A percentile compares a stretch with the other conserved stretches of the same genome.
phyloP scores from a whole-genome alignment of 2,329 filamentous ascomycete genomes.

The Alternaria dauci region DNA sequence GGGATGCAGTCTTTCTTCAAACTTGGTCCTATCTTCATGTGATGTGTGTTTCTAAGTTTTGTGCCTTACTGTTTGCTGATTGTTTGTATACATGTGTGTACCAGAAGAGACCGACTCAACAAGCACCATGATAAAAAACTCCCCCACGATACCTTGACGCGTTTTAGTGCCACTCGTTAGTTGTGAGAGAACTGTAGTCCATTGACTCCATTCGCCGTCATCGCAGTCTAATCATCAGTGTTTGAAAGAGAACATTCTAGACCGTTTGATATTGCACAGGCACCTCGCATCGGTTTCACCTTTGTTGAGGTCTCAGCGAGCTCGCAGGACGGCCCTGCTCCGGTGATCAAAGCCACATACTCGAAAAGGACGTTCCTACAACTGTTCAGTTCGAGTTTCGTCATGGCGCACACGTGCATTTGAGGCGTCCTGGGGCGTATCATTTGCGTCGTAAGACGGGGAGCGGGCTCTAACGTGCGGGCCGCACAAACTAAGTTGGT shows the following conservation, averaged over 20 bases:
- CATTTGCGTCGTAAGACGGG: background rate
- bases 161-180: no score
- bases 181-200: no score
- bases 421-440: background rate
- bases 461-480: conserved; percentile 9
- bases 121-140: no score
- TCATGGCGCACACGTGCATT: background rate
- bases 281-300: background rate
- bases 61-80: background rate
- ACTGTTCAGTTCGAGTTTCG: background rate
- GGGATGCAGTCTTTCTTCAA: conserved; percentile 41
- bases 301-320: background rate
- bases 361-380: background rate
- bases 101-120: background rate
- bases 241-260: background rate
- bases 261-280: background rate
- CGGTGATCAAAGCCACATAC: background rate
- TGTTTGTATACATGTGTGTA: background rate
- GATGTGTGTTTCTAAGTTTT: background rate
- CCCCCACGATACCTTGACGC: no score
- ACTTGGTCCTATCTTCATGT: conserved; percentile 25
- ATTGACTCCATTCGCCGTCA: background rate
- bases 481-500: conserved; percentile 4
- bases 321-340: background rate
- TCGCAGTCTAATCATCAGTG: background rate